phyloP scores from a whole-genome alignment of 257 asterid species.

The Ballota nigra region DNA sequence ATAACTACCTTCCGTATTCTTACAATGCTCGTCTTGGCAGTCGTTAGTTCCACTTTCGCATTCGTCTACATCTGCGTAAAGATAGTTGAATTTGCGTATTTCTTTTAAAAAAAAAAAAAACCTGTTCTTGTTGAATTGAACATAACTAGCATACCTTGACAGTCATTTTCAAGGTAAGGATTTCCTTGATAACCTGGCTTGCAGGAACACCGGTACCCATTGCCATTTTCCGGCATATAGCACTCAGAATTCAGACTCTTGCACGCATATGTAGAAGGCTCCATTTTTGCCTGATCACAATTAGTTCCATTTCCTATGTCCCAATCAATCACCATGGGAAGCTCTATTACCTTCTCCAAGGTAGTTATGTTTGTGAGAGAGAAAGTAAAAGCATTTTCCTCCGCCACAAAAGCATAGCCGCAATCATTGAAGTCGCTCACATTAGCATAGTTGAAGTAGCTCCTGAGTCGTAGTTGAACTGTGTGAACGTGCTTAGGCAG shows the following conservation, averaged over 20 bases:
- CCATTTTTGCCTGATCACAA: conserved; percentile 22
- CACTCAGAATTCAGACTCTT: conserved; percentile 22
- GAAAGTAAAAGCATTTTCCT: conserved; percentile 25
- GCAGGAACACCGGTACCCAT: conserved; percentile 46
- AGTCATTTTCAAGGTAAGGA: conserved; percentile 36
- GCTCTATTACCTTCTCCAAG: neutral
- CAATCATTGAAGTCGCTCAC: conserved; percentile 17
- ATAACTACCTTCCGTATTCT: conserved; percentile 23
- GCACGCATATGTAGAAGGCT: conserved; percentile 24
- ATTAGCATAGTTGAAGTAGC: neutral
- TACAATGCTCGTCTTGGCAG: conserved; percentile 25
- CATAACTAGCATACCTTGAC: conserved; percentile 20
- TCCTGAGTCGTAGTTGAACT: neutral
- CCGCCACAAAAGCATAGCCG: conserved; percentile 28
- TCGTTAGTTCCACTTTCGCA: conserved; percentile 19
- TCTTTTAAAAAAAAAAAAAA: too few species aligned
- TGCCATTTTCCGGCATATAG: neutral
- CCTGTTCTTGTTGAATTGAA: too few species aligned
- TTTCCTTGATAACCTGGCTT: conserved; percentile 36
- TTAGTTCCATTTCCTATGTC: conserved; percentile 21
- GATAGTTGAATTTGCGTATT: neutral
- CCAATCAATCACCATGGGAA: conserved; percentile 48
- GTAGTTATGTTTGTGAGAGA: neutral
- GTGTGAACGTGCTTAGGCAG: conserved; percentile 11
- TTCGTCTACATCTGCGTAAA: conserved; percentile 42